A percentile compares a stretch with the other conserved stretches of the same genome.
Evolutionary conservation across 139 green algal species (phyloP).

Genomic region (Chlamydomonas asymmetrica): DNA sequence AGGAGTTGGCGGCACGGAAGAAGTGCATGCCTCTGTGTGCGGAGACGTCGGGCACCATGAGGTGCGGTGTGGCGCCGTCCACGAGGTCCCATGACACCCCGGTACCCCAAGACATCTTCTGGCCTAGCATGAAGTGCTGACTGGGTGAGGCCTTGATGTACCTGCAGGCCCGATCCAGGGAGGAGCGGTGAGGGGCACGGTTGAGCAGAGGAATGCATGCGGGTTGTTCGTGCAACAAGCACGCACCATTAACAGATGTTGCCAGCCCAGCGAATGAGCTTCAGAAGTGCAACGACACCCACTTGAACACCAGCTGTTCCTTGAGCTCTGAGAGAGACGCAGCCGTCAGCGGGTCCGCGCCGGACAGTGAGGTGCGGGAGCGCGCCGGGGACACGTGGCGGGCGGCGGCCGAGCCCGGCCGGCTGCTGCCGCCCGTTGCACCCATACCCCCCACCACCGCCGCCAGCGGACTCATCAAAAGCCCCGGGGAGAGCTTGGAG

Average conservation of each 20-base stretch:
- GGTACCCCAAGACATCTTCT: slow-evolving; percentile 23
- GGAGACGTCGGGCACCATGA: slow-evolving; percentile 28
- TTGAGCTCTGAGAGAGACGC: slow-evolving; percentile 16
- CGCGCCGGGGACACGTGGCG: too few relatives aligned
- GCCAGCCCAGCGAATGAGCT: too few relatives aligned
- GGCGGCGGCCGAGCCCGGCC: not conserved
- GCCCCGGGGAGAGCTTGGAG: slow-evolving; percentile 5
- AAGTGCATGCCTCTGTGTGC: slow-evolving; percentile 11
- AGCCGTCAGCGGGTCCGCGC: too few relatives aligned
- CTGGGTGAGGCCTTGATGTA: slow-evolving; percentile 17
- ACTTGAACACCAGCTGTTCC: slow-evolving; percentile 26
- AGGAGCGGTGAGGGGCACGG: not conserved
- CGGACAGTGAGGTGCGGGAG: too few relatives aligned
- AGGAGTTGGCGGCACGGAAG: not conserved
- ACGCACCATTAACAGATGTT: too few relatives aligned
- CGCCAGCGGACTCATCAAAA: slow-evolving; percentile 23
- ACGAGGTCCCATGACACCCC: slow-evolving; percentile 33
- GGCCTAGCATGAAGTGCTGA: slow-evolving; percentile 43
- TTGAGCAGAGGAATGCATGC: slow-evolving; percentile 1
- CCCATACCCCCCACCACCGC: slow-evolving; percentile 1
- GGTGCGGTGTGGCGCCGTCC: slow-evolving; percentile 1
- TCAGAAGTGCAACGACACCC: too few relatives aligned
- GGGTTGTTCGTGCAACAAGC: too few relatives aligned
- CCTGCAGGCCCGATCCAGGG: too few relatives aligned
- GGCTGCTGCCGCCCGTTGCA: not conserved